Base-by-base conservation (phyloP, 2,329 filamentous ascomycete species). In the Fusarium camptoceras region DNA sequence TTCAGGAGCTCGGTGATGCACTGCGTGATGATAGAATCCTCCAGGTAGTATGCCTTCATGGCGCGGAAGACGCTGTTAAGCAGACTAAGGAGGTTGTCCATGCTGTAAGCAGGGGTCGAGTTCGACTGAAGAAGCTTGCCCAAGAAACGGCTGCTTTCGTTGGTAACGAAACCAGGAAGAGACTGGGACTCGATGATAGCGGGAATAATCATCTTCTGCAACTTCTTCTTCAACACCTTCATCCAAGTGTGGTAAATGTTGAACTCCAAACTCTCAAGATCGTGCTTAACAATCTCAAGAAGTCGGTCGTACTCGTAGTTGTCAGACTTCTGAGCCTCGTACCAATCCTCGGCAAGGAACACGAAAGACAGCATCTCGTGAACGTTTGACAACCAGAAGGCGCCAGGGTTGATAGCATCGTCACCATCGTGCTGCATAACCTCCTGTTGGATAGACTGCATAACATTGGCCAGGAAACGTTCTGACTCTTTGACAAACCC, bases 171-270 rank as follows among this genome's bases (percentile, higher is more conserved):
- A 74, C 96, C 96, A 54, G 96, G 96, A 67, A 99, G 89, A 25
- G 96, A 98, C 81, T 99, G 96, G 49, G 95, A 98, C 81, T 99
- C 96, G 77, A 99, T 99, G 80, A 99, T 99, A 59, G 96, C 96
- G 2, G 96, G 96, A 55, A 99, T 97, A 77, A 99, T 97, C 96
- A 99, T 99, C 88, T 98, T 98, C 77, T 97, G 94, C 70, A 99
- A 87, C 84, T 97, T 97, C 89, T 98, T 98, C 88, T 99, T 99
- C 77, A 99, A 85, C 60, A 98, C 93, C 87, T 99, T 99, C 96
- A 99, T 99, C 96, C 96, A 99, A 27, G 96, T 99, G 83, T 99
- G 96, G 83, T 99, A 99, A 76, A 99, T 99, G 85, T 99, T 99
- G 86, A 99, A 99, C 83, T 99, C 96, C 70, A 99, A 86, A 81